phyloP scores from a whole-genome alignment of 2,329 filamentous ascomycete species.

The Colletotrichum magnum region DNA sequence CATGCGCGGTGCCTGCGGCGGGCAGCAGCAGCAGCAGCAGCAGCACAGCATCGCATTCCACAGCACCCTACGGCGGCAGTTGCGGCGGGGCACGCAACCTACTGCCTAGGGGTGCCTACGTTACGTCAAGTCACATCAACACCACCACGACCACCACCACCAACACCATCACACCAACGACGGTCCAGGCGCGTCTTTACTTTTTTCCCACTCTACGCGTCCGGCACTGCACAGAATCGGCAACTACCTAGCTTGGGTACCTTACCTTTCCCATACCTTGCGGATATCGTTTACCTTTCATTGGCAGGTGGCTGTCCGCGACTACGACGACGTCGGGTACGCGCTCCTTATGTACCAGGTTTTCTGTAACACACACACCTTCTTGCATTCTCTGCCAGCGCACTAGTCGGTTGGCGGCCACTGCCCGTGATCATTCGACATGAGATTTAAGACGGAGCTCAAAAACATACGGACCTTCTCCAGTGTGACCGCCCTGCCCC shows the following conservation, averaged over 20 bases:
- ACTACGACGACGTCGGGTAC: not conserved
- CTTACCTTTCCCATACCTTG: too few species aligned
- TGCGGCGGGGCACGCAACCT: not conserved
- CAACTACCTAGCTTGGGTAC: slow-evolving; percentile 3
- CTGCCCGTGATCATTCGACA: slow-evolving; percentile 49
- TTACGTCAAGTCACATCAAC: not conserved
- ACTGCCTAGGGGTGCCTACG: not conserved
- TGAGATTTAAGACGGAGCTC: slow-evolving; percentile 77
- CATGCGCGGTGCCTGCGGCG: not conserved
- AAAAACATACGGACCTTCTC: slow-evolving; percentile 77
- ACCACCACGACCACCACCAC: not conserved
- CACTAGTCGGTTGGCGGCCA: slow-evolving; percentile 9
- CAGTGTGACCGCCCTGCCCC: slow-evolving; percentile 58
- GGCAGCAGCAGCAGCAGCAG: not conserved
- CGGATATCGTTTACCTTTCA: too few species aligned
- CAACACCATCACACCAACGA: not conserved
- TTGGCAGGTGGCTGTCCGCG: not conserved
- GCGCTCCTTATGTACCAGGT: not conserved
- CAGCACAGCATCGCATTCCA: not conserved
- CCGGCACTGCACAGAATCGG: slow-evolving; percentile 7
- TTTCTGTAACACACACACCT: not conserved
- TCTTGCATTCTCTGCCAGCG: not conserved
- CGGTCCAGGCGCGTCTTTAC: not conserved
- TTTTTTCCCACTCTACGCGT: slow-evolving; percentile 16
- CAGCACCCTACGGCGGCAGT: slow-evolving; percentile 7